These are phyloP conservation scores for Verbena officinalis DNA, from an alignment of 257 asterid genomes.

Conservation along the genomic window DNA sequence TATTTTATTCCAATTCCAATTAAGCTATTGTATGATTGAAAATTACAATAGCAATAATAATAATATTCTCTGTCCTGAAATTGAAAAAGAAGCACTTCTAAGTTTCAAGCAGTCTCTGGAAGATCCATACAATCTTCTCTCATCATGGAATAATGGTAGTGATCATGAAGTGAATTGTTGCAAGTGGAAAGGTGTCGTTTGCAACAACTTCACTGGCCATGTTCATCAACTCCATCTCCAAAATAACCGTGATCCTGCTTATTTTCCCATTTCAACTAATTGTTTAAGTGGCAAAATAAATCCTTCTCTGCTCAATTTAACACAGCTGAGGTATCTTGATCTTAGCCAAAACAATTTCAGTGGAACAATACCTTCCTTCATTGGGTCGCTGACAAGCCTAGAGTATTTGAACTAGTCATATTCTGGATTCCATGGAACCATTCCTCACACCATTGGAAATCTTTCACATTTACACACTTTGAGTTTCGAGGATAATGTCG, in stretches of 20 bases:
- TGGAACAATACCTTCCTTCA: slow-evolving; percentile 31
- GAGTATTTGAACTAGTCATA: slow-evolving; percentile 19
- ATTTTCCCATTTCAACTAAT: no score
- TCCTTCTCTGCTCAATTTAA: slow-evolving; percentile 31
- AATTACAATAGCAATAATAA: not conserved
- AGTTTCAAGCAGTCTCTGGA: slow-evolving; percentile 21
- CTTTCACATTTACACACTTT: slow-evolving; percentile 22
- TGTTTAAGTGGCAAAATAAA: slow-evolving; percentile 15
- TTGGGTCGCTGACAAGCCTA: slow-evolving; percentile 19
- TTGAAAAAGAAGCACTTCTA: slow-evolving; percentile 28
- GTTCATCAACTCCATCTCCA: slow-evolving; percentile 28
- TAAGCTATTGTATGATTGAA: slow-evolving; percentile 1
- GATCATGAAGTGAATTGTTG: slow-evolving; percentile 25
- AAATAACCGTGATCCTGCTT: no score
- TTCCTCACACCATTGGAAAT: slow-evolving; percentile 24
- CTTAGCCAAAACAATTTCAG: slow-evolving; percentile 21
- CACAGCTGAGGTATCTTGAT: slow-evolving; percentile 30
- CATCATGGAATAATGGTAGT: slow-evolving; percentile 24
- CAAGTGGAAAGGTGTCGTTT: slow-evolving; percentile 23
- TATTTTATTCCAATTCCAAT: not conserved
- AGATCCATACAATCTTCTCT: not conserved
- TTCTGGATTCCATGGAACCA: slow-evolving; percentile 15
- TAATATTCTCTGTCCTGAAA: slow-evolving; percentile 13
- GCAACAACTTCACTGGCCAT: slow-evolving; percentile 23
- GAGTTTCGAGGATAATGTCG: no score